Evolutionary conservation across 2,329 filamentous ascomycete species (phyloP).

Genomic region (Curvularia lunata): DNA sequence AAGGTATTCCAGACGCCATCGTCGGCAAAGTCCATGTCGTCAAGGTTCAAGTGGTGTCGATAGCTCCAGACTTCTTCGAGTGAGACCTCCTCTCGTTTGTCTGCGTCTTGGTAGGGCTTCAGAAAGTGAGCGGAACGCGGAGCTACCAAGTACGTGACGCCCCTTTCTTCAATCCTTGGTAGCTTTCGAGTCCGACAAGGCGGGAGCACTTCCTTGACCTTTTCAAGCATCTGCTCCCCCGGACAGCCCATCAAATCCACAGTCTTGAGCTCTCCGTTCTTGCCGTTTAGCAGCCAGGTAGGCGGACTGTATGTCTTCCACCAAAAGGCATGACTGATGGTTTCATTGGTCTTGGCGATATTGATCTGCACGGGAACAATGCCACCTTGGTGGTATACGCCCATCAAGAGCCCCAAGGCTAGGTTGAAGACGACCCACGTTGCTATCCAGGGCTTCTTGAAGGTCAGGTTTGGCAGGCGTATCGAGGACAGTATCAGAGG

Average conservation of each 20-base stretch:
- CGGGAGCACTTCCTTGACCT: constrained; percentile 65
- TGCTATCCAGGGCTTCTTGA: constrained; percentile 57
- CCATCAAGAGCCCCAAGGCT: constrained; percentile 73
- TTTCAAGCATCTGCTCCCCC: constrained; percentile 64
- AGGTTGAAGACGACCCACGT: constrained; percentile 74
- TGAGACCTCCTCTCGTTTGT: constrained; percentile 54
- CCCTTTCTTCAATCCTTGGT: constrained; percentile 58
- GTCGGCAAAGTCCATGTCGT: constrained; percentile 79
- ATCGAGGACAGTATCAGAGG: constrained; percentile 79
- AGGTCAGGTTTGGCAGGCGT: constrained; percentile 65
- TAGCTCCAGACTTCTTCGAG: constrained; percentile 76
- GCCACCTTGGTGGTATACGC: constrained; percentile 81
- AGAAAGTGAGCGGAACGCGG: constrained; percentile 74
- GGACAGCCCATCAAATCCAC: constrained; percentile 76
- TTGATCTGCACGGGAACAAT: constrained; percentile 78
- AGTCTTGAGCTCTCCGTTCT: constrained; percentile 73
- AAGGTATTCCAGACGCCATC: constrained; percentile 78
- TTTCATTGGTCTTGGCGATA: constrained; percentile 68
- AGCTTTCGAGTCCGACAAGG: constrained; percentile 38
- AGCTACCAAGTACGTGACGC: constrained; percentile 67
- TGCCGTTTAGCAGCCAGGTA: constrained; percentile 78
- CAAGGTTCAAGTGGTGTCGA: constrained; percentile 72
- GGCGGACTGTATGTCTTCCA: constrained; percentile 88
- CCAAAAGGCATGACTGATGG: constrained; percentile 75
- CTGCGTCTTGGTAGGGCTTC: constrained; percentile 57